Base-by-base conservation (phyloP, 2,329 filamentous ascomycete species). In the Penicillium sp. region DNA sequence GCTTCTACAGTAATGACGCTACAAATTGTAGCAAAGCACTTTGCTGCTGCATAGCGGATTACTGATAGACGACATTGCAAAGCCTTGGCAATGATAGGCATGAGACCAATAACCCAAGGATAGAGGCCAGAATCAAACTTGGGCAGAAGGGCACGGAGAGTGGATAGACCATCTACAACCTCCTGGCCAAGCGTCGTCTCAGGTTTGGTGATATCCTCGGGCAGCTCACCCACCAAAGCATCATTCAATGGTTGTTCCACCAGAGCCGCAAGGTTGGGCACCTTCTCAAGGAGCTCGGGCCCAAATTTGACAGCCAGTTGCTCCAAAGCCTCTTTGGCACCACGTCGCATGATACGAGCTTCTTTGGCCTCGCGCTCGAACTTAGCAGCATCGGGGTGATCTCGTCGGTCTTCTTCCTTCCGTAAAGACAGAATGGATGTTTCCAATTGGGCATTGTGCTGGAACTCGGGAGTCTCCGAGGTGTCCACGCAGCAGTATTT, bases 401-500 rank as follows among this genome's bases (percentile, higher is more conserved):
- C 94, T 62, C 92, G 88, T 43, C 94, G 85, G 68, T 99, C 94
- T 74, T 99, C 94, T 70, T 99, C 94, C 75, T 99, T 99, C 65
- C 93, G 90, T 73, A 99, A 86, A 0, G 94, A 97, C 15, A 99
- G 77, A 53, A 99, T 94, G 14, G 88, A 88, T 60, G 87, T 86
- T 44, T 88, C 89, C 67, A 95, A 88, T 42, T 80, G 73, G 1
- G 89, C 89, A 67, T 97, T 94, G 26, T 89, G 87, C 4, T 88
- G 85, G 71, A 97, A 97, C 68, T 97, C 94, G 0, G 94, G 94
- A 0, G 95, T 99, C 73, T 99, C 95, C 0, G 94, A 93, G 1
- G 95, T 96, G 71, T 99, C 94, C 67, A 97, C 91, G 69, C 94
- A 99, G 60, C 92, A 96, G 75, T 97, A 99, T 69, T 97, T 97